Percentiles rank a stretch among this genome's conserved stretches.
phyloP scores from a whole-genome alignment of 164 flowering plant species.

The Saururus chinensis region DNA sequence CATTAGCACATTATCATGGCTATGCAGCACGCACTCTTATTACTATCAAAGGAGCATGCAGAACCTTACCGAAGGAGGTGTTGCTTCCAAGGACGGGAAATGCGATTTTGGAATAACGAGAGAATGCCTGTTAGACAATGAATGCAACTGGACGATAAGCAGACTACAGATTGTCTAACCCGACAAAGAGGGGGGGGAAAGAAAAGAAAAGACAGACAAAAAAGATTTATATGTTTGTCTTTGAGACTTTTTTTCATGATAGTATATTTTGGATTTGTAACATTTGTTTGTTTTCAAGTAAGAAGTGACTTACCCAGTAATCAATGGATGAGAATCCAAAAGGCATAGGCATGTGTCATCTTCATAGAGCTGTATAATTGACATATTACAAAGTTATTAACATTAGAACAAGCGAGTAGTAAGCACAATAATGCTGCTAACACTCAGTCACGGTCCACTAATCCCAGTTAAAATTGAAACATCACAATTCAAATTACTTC shows the following conservation, averaged over 20 bases:
- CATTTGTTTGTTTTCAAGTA: no score
- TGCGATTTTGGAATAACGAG: slow-evolving; percentile 84
- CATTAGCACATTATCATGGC: background rate
- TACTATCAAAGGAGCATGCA: background rate
- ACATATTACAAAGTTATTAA: slow-evolving; percentile 4
- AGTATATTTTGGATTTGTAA: no score
- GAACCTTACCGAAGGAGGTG: slow-evolving; percentile 85
- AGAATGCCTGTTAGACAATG: slow-evolving; percentile 49
- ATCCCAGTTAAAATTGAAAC: background rate
- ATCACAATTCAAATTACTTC: no score
- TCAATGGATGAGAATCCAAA: slow-evolving; percentile 73
- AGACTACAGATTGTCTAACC: background rate
- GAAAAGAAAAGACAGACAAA: background rate
- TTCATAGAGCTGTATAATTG: slow-evolving; percentile 62
- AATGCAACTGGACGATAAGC: background rate
- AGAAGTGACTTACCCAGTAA: slow-evolving; percentile 66
- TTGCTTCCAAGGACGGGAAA: slow-evolving; percentile 59
- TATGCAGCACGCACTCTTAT: no score
- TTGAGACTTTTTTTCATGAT: no score
- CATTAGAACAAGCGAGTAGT: background rate
- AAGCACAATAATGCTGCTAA: background rate
- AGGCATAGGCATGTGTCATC: slow-evolving; percentile 80
- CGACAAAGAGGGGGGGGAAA: background rate
- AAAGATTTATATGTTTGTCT: no score
- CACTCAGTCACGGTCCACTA: background rate